Evolutionary conservation across 768 basidiomycete genomes (phyloP).

Genomic region (Serendipita sp.): DNA sequence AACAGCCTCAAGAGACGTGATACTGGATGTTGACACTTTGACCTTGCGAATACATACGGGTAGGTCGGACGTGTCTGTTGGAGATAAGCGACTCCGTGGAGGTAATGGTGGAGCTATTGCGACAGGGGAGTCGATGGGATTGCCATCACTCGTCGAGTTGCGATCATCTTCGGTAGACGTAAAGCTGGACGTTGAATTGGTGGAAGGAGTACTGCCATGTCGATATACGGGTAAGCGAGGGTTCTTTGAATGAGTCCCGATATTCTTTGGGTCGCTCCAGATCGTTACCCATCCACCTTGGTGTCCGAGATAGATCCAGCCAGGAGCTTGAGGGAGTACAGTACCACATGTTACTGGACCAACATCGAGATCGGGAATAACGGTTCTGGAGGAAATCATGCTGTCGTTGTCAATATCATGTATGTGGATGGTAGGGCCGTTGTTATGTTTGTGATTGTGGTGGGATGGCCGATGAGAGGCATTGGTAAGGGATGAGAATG

Average conservation of each 20-base stretch:
- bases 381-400: constrained; percentile 19
- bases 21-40: constrained; percentile 66
- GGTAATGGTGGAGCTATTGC: constrained; percentile 1
- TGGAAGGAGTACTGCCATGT: constrained; percentile 7
- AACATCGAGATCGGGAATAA: constrained; percentile 50
- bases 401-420: constrained; percentile 40
- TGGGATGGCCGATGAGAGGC: not conserved
- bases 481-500: not conserved
- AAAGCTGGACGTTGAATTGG: not conserved
- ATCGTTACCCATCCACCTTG: constrained; percentile 79
- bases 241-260: constrained; percentile 29
- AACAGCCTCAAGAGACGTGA: constrained; percentile 73
- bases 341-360: constrained; percentile 76
- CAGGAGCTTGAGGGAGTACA: constrained; percentile 48
- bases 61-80: constrained; percentile 14
- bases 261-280: constrained; percentile 31
- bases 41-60: constrained; percentile 58
- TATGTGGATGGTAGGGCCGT: constrained; percentile 51
- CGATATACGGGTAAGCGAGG: constrained; percentile 9
- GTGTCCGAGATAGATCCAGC: constrained; percentile 68
- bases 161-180: not conserved
- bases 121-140: not conserved
- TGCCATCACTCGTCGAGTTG: not conserved
- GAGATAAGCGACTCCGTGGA: not conserved
- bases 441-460: not conserved